A percentile compares a stretch with the other conserved stretches of the same genome.
Conservation (phyloP, 768 basidiomycete species). For the Lactarius pseudohatsudake region DNA sequence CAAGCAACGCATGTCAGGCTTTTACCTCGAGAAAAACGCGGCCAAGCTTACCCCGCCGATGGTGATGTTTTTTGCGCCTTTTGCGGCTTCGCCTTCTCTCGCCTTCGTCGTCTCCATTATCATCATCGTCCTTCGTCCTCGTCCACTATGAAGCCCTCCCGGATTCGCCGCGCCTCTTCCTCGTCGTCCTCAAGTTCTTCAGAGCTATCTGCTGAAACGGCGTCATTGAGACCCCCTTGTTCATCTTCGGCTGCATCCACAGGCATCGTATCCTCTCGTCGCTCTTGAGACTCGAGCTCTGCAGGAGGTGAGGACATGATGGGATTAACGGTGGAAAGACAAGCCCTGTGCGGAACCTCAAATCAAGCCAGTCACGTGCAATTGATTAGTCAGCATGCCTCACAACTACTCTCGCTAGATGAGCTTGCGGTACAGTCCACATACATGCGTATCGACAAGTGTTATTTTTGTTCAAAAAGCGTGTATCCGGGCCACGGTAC, state of each 20-base stretch:
- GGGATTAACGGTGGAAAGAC: conserved; percentile 22
- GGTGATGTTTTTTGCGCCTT: conserved; percentile 66
- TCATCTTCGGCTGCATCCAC: conserved; percentile 46
- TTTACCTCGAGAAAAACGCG: conserved; percentile 17
- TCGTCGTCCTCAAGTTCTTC: conserved; percentile 90
- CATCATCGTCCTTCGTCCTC: conserved; percentile 88
- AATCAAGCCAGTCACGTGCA: conserved; percentile 16
- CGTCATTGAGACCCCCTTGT: conserved; percentile 57
- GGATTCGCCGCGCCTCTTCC: conserved; percentile 76
- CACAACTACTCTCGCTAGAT: not conserved
- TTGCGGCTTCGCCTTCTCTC: conserved; percentile 59
- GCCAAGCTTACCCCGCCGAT: conserved; percentile 52
- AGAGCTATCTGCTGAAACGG: conserved; percentile 75
- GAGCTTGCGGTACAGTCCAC: conserved; percentile 6
- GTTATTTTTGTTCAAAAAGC: conserved; percentile 96
- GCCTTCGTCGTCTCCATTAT: conserved; percentile 58
- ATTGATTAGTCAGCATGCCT: conserved; percentile 20
- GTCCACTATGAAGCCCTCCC: conserved; percentile 91
- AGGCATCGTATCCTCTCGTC: conserved; percentile 63
- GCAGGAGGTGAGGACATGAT: conserved; percentile 57
- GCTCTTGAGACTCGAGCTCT: conserved; percentile 35
- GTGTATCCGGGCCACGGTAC: conserved; percentile 97
- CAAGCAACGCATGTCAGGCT: conserved; percentile 17
- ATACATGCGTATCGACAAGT: conserved; percentile 92
- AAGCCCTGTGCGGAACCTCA: conserved; percentile 4